Conservation (phyloP, 176 grass and related monocot genomes). For the Dendrocalamus sinicus region DNA sequence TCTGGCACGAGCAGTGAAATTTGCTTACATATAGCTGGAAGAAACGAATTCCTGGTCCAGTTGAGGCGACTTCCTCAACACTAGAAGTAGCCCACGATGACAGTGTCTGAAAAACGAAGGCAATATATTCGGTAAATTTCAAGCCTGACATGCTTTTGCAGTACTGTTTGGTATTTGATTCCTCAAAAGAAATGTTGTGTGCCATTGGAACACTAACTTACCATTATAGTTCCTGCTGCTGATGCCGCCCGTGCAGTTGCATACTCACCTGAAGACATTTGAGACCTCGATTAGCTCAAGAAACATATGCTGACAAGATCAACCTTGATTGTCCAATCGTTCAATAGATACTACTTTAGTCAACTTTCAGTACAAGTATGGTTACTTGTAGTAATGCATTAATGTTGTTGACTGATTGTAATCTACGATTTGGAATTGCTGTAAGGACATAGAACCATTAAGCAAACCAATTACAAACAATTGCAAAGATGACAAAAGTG, state of each 20-base stretch:
- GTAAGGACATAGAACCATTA: background rate
- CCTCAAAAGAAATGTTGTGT: background rate
- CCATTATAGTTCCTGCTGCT: constrained; percentile 84
- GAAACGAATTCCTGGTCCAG: constrained; percentile 85
- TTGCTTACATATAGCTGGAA: constrained; percentile 84
- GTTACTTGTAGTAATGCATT: background rate
- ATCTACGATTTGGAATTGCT: background rate
- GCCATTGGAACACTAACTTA: constrained; percentile 21
- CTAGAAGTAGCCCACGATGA: constrained; percentile 95
- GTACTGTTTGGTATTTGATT: background rate
- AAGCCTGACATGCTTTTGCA: background rate
- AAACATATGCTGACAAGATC: background rate
- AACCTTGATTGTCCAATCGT: background rate
- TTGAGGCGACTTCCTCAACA: constrained; percentile 88
- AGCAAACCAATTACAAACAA: background rate
- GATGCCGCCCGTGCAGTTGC: constrained; percentile 87
- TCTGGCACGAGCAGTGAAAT: background rate
- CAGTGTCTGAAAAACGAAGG: constrained; percentile 56
- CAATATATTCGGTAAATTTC: background rate
- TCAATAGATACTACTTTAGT: background rate
- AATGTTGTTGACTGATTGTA: background rate
- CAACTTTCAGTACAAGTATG: background rate
- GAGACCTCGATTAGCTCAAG: background rate
- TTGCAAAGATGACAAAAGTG: background rate
- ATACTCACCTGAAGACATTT: constrained; percentile 66